Evolutionary conservation across 768 basidiomycete species (phyloP).

Genomic region (Dacryopinax spathularia): DNA sequence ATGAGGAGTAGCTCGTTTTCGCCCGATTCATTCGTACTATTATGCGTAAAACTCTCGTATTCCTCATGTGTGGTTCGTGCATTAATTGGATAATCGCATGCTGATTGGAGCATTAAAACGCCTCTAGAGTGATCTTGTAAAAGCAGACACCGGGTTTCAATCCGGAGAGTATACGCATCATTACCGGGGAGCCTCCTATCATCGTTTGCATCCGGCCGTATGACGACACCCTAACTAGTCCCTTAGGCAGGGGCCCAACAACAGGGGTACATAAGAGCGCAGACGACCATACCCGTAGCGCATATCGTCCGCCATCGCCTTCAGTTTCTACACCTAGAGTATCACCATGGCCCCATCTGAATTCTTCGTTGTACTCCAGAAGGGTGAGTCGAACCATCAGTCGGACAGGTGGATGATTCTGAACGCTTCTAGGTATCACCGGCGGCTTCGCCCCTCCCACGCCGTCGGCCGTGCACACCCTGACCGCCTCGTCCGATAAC

Average conservation of each 20-base stretch:
- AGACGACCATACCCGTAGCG: not conserved
- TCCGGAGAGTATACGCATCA: not conserved
- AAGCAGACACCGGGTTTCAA: not conserved
- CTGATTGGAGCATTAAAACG: too few relatives aligned
- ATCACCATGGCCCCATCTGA: conserved; percentile 36
- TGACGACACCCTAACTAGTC: not conserved
- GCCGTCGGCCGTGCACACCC: conserved; percentile 39
- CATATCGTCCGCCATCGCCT: not conserved
- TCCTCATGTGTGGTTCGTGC: not conserved
- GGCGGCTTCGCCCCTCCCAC: conserved; percentile 65
- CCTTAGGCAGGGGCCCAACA: not conserved
- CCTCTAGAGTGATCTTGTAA: not conserved
- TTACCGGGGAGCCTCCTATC: not conserved
- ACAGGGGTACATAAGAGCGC: not conserved
- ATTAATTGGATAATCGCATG: too few relatives aligned
- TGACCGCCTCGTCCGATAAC: conserved; percentile 31
- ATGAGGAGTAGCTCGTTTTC: not conserved
- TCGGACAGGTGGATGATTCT: not conserved
- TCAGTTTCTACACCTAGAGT: not conserved
- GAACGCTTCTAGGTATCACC: conserved; percentile 41
- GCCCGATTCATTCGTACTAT: not conserved
- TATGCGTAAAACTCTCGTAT: not conserved
- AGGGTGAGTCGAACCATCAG: conserved; percentile 29
- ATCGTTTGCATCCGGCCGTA: not conserved
- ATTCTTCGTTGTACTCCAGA: conserved; percentile 47